Evolutionary conservation across 75 land plant genomes (phyloP).

Genomic region (Adiantum capillusveneris): DNA sequence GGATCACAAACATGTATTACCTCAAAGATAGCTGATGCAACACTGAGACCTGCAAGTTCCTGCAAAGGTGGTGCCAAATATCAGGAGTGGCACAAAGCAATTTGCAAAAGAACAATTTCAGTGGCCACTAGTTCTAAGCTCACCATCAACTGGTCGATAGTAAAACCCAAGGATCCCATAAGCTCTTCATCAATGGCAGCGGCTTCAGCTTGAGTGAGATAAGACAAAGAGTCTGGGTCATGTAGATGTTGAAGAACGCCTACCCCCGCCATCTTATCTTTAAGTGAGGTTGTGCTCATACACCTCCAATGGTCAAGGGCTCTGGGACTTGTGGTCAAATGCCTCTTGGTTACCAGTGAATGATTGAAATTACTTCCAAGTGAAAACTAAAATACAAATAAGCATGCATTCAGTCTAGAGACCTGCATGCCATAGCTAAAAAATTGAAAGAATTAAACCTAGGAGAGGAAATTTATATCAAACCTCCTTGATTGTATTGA

Average conservation of each 20-base stretch:
- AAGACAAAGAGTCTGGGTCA: slow-evolving; percentile 39
- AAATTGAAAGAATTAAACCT: no score
- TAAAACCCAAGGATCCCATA: slow-evolving; percentile 89
- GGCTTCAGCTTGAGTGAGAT: slow-evolving; percentile 70
- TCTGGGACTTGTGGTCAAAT: no score
- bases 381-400: no score
- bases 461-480: no score
- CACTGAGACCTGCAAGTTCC: slow-evolving; percentile 95
- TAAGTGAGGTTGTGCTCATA: slow-evolving; percentile 1
- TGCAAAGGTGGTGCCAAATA: slow-evolving; percentile 8
- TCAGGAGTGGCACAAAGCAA: background rate
- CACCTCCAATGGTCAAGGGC: background rate
- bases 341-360: no score
- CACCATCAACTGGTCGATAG: slow-evolving; percentile 94
- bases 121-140: background rate
- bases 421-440: no score
- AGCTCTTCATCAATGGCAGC: slow-evolving; percentile 75
- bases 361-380: no score
- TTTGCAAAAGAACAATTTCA: background rate
- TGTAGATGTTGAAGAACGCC: background rate
- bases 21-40: slow-evolving; percentile 78
- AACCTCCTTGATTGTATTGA: no score
- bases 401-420: no score
- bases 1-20: slow-evolving; percentile 32
- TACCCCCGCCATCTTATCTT: background rate